phyloP scores from a whole-genome alignment of 2,329 filamentous ascomycete species.

The Phialemoniopsis sp. region DNA sequence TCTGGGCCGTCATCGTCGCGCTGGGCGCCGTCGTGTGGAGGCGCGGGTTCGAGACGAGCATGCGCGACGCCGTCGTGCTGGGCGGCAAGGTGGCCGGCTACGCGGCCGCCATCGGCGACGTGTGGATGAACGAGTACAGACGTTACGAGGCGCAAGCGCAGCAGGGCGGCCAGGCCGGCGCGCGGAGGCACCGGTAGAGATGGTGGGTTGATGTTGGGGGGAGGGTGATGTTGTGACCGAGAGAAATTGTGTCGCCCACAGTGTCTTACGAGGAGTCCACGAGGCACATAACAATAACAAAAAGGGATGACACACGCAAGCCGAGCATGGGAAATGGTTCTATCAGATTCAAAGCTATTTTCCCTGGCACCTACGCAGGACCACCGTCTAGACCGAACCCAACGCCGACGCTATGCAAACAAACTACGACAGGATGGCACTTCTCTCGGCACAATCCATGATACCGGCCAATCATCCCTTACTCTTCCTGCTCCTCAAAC shows the following conservation, averaged over 20 bases:
- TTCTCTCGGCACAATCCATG: not conserved
- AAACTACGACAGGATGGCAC: not conserved
- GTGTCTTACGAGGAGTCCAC: too few species aligned
- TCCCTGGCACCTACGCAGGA: not conserved
- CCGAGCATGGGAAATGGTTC: too few species aligned
- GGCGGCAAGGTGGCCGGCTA: conserved; percentile 40
- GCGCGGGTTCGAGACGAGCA: conserved; percentile 61
- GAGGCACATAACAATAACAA: too few species aligned
- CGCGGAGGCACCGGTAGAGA: not conserved
- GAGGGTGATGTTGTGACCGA: not conserved
- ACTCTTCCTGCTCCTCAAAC: conserved; percentile 40
- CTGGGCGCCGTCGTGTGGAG: conserved; percentile 56
- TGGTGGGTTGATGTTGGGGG: not conserved
- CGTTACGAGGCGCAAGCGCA: conserved; percentile 47
- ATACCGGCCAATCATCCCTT: not conserved
- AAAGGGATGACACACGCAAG: too few species aligned
- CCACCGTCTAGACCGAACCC: conserved; percentile 8
- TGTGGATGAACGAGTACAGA: conserved; percentile 55
- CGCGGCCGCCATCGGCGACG: conserved; percentile 41
- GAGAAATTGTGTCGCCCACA: too few species aligned
- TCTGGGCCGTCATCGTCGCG: conserved; percentile 58
- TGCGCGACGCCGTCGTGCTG: conserved; percentile 49
- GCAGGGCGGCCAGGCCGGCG: conserved; percentile 17
- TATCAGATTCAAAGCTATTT: not conserved
- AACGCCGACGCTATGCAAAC: conserved; percentile 39